These are phyloP conservation scores for Colletotrichum falcatum DNA, from an alignment of 2,329 filamentous ascomycete genomes.

Conservation along the genomic window DNA sequence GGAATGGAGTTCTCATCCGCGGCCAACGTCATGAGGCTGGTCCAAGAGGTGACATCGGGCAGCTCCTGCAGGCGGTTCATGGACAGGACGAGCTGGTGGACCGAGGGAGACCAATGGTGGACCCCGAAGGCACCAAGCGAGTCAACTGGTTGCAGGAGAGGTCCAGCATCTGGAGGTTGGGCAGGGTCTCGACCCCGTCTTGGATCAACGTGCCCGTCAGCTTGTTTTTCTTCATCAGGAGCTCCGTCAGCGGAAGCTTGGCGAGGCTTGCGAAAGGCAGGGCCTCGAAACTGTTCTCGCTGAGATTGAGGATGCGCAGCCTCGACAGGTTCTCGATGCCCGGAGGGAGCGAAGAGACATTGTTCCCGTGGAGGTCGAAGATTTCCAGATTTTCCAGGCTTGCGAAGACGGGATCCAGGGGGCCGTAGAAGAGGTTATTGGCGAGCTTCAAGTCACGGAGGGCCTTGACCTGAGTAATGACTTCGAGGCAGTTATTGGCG, in stretches of 20 bases:
- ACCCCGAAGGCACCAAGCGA: conserved; percentile 58
- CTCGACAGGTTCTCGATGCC: conserved; percentile 74
- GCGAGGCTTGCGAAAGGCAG: conserved; percentile 78
- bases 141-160: conserved; percentile 81
- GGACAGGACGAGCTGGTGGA: conserved; percentile 81
- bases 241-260: conserved; percentile 76
- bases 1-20: conserved; percentile 86
- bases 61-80: conserved; percentile 82
- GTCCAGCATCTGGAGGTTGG: conserved; percentile 80
- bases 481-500: conserved; percentile 75
- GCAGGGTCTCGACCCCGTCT: conserved; percentile 66
- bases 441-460: conserved; percentile 86
- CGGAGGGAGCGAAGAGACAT: conserved; percentile 76
- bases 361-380: conserved; percentile 85
- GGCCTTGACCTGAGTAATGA: conserved; percentile 78
- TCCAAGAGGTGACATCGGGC: conserved; percentile 81
- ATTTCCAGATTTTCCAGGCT: conserved; percentile 78
- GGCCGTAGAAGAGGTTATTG: conserved; percentile 79
- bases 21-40: conserved; percentile 76
- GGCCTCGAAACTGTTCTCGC: conserved; percentile 79
- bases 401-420: conserved; percentile 72
- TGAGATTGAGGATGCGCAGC: conserved; percentile 82
- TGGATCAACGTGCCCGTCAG: conserved; percentile 79
- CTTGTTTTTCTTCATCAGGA: conserved; percentile 82
- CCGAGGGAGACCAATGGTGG: conserved; percentile 73